Percentiles rank a stretch among this genome's conserved stretches.
Conservation (phyloP, 352 stramenopile genomes). For the Globisporangium rhizosaccharum region DNA sequence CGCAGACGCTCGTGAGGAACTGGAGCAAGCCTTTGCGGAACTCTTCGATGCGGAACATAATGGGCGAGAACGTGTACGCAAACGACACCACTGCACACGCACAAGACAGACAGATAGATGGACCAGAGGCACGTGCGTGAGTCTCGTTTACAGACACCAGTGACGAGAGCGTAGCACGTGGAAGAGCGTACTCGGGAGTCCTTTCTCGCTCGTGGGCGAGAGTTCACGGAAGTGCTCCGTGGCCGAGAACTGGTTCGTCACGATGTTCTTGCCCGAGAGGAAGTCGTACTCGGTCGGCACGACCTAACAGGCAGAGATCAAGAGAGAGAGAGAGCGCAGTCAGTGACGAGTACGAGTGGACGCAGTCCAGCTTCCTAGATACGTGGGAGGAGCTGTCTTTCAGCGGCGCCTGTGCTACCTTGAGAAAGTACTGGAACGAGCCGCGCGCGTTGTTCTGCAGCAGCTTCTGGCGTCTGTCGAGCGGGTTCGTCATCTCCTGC, state of each 20-base stretch:
- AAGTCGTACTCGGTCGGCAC: conserved; percentile 95
- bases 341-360: not conserved
- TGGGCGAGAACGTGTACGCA: conserved; percentile 95
- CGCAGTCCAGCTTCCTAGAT: not conserved
- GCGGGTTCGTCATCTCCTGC: conserved; percentile 82
- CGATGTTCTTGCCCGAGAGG: conserved; percentile 80
- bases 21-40: conserved; percentile 84
- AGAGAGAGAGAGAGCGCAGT: not conserved
- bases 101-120: conserved; percentile 4
- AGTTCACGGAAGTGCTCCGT: conserved; percentile 93
- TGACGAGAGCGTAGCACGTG: conserved; percentile 13
- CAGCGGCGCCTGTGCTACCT: conserved; percentile 24
- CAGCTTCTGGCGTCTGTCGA: conserved; percentile 61
- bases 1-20: conserved; percentile 91
- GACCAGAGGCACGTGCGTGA: conserved; percentile 10
- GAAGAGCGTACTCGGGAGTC: conserved; percentile 54
- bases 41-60: conserved; percentile 95
- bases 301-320: conserved; percentile 52
- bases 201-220: conserved; percentile 83
- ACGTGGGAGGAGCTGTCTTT: no score
- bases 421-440: conserved; percentile 83
- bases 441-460: conserved; percentile 47
- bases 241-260: conserved; percentile 98
- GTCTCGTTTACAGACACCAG: not conserved
- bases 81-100: conserved; percentile 90